phyloP scores from a whole-genome alignment of 768 basidiomycete species.

The Hydnomerulius pinastri region DNA sequence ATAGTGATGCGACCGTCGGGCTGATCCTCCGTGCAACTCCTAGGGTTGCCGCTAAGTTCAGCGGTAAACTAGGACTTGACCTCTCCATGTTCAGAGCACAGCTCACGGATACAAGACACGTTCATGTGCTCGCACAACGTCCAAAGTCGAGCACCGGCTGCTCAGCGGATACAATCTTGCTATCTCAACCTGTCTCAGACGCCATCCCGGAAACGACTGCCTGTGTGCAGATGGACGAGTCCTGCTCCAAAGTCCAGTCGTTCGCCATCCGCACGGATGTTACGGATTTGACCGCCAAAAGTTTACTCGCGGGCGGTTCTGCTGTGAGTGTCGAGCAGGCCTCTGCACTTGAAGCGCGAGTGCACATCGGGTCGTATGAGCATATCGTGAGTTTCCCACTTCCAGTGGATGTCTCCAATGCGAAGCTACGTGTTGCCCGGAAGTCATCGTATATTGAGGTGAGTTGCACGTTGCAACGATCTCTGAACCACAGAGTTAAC shows the following conservation, averaged over 20 bases:
- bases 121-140: slow-evolving; percentile 19
- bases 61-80: slow-evolving; percentile 7
- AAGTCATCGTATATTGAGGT: slow-evolving; percentile 54
- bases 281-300: slow-evolving; percentile 19
- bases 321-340: slow-evolving; percentile 18
- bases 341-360: background rate
- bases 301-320: slow-evolving; percentile 17
- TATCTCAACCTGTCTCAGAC: slow-evolving; percentile 3
- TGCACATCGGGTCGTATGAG: slow-evolving; percentile 18
- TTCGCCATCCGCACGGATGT: slow-evolving; percentile 25
- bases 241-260: slow-evolving; percentile 15
- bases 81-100: slow-evolving; percentile 20
- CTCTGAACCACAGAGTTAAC: background rate
- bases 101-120: slow-evolving; percentile 10
- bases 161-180: slow-evolving; percentile 7
- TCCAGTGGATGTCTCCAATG: slow-evolving; percentile 39
- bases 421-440: slow-evolving; percentile 50
- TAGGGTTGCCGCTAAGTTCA: slow-evolving; percentile 8
- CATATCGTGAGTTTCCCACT: slow-evolving; percentile 43
- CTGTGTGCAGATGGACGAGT: slow-evolving; percentile 15
- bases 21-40: slow-evolving; percentile 16
- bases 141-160: slow-evolving; percentile 10
- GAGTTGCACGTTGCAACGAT: background rate
- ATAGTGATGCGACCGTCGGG: slow-evolving; percentile 12
- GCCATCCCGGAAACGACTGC: slow-evolving; percentile 14